Evolutionary conservation across 2,329 filamentous ascomycete species (phyloP), one percentile per base, ranked within the genome.

Genomic region (Orbilia brochopaga): DNA sequence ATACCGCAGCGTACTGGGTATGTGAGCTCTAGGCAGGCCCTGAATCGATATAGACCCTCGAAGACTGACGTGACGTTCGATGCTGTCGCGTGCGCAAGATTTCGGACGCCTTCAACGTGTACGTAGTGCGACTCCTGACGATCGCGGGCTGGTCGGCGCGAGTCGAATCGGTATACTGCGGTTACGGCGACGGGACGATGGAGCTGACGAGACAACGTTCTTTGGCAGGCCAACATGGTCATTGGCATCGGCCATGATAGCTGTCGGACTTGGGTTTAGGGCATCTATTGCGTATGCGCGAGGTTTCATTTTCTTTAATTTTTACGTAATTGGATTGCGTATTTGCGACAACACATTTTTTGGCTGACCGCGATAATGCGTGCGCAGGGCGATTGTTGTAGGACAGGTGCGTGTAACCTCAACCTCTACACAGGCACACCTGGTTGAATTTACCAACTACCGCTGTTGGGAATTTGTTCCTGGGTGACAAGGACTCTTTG

Each of bases 31-130:
- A 21, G n/a, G 17, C 30, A 19, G 27, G 15, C 27, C 48, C 6
- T 37, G 32, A 37, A 37, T 7, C 13, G 11, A 42, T 42, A 15
- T 19, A 19, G 46, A 51, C 8, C 2, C 46, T 13, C 3, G 11
- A 27, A 10, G 46, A 17, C 46, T 51, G 19, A 51, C 46, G 15
- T 51, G 19, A 21, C n/a, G n/a, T n/a, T n/a, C n/a, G n/a, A n/a
- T n/a, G n/a, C 19, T 32, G 37, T 44, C 23, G 46, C 40, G 32
- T 52, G 48, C 27, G 40, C 44, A 44, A 73, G 69, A 73, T 73
- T 42, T 72, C 67, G 37, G 67, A 72, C 46, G 67, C 67, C 15
- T 72, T 72, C 40, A 72, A 72, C 23, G 61, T 72, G 67, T 72
- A n/a, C n/a, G n/a, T n/a, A 72, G 7, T 48, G 32, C n/a, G 37